Evolutionary conservation across 2,329 filamentous ascomycete genomes (phyloP), one percentile per base, ranked within the genome.

Genomic region (Xylariaceae sp.): DNA sequence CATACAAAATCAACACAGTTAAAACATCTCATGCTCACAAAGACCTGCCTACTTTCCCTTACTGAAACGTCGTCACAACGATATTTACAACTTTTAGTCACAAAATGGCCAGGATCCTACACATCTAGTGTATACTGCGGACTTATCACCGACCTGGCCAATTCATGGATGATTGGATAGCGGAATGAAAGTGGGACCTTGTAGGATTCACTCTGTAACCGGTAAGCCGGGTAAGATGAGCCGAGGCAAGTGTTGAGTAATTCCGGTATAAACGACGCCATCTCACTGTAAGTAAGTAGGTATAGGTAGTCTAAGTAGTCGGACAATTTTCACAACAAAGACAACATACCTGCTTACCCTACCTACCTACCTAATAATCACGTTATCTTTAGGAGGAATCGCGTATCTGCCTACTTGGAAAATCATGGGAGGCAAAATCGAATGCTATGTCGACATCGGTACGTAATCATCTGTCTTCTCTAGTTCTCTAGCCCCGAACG

Each of bases 391-490:
- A 37, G 7, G 11, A 11, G 11, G 11, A 12, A 39, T 47, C 54
- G 41, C 47, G 54, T 42, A 39, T 44, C 45, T 43, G 4, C 7
- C 31, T 4, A 26, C 11, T 34, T 1, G 4, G 34, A 8, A 32
- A 64, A 69, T 44, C 40, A 86, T 87, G 84, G 74, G 74, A 26
- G 77, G 79, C 51, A 78, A 78, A 53, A 87, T 89, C 61, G 83
- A 86, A 58, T 79, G 77, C 56, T 88, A 87, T 65, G 59, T 88
- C 53, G 86, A 89, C 70, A 79, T 85, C 65, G 80, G 85, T 87
- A 71, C 57, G 76, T 57, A 39, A 51, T 29, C 37, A 43, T 29
- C 40, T 19, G 19, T 19, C 19, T 19, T 19, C 35, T 37, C 35
- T 11, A 37, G 35, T 11, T 19, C 19, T 19, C 19, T 19, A 19